Evolutionary conservation across 352 stramenopile genomes (phyloP).

Genomic region (Aphanomyces euteiches): DNA sequence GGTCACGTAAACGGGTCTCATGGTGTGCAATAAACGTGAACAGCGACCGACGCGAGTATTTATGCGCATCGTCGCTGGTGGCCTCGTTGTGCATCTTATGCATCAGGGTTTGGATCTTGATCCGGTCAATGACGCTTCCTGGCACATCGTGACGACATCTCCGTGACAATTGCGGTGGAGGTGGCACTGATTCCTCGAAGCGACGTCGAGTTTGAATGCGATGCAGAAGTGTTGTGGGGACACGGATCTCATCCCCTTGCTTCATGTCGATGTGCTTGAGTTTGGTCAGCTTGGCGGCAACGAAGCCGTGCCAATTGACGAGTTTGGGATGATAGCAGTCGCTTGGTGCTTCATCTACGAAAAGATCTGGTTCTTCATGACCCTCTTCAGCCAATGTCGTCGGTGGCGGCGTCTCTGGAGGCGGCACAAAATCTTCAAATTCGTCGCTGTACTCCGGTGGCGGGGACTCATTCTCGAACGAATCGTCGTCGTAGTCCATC

Average conservation of each 20-base stretch:
- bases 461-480: background rate
- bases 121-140: constrained; percentile 14
- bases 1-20: constrained; percentile 11
- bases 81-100: background rate
- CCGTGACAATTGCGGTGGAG: too few species aligned
- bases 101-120: constrained; percentile 26
- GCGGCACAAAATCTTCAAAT: background rate
- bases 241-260: background rate
- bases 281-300: background rate
- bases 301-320: background rate
- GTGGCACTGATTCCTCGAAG: too few species aligned
- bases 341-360: background rate
- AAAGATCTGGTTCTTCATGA: background rate
- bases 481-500: background rate
- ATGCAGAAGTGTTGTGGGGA: background rate
- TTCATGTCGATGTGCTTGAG: background rate
- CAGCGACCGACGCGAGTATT: background rate
- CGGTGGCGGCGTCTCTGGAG: background rate
- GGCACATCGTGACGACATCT: background rate
- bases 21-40: constrained; percentile 22
- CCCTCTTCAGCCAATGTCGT: background rate
- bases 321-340: background rate
- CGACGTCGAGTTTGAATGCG: background rate
- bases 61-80: background rate
- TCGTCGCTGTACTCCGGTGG: background rate